Conservation (phyloP, 805 yeast genomes). For the Candida tammaniensis region DNA sequence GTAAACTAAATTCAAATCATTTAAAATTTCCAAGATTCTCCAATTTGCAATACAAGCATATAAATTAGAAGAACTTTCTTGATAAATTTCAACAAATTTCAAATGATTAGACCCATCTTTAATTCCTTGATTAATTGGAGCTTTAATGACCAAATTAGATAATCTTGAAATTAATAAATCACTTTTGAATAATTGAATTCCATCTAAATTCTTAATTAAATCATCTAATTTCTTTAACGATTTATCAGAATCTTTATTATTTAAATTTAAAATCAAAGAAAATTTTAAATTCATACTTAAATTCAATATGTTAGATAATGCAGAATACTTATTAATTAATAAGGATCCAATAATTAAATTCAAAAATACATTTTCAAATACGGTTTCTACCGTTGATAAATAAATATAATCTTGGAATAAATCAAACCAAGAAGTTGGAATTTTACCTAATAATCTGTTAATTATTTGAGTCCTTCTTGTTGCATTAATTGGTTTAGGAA, state of each 20-base stretch:
- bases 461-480: slow-evolving; percentile 15
- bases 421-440: neutral
- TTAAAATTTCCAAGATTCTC: slow-evolving; percentile 35
- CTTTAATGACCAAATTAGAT: slow-evolving; percentile 20
- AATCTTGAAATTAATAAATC: slow-evolving; percentile 24
- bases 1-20: slow-evolving; percentile 29
- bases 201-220: slow-evolving; percentile 31
- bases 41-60: slow-evolving; percentile 30
- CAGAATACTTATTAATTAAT: slow-evolving; percentile 20
- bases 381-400: slow-evolving; percentile 26
- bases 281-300: slow-evolving; percentile 24
- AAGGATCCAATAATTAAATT: slow-evolving; percentile 27
- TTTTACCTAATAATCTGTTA: slow-evolving; percentile 12
- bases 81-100: slow-evolving; percentile 29
- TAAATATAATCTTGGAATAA: slow-evolving; percentile 26
- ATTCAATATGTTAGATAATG: slow-evolving; percentile 17
- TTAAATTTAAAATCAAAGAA: slow-evolving; percentile 26
- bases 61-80: slow-evolving; percentile 18
- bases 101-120: slow-evolving; percentile 26
- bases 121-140: slow-evolving; percentile 24
- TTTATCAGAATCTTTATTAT: slow-evolving; percentile 25
- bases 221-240: slow-evolving; percentile 21
- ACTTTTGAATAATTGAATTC: slow-evolving; percentile 27
- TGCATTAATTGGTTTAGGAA: slow-evolving; percentile 21
- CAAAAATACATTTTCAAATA: slow-evolving; percentile 34